Evolutionary conservation across 768 basidiomycete species (phyloP).

Genomic region (Amanita phalloides): DNA sequence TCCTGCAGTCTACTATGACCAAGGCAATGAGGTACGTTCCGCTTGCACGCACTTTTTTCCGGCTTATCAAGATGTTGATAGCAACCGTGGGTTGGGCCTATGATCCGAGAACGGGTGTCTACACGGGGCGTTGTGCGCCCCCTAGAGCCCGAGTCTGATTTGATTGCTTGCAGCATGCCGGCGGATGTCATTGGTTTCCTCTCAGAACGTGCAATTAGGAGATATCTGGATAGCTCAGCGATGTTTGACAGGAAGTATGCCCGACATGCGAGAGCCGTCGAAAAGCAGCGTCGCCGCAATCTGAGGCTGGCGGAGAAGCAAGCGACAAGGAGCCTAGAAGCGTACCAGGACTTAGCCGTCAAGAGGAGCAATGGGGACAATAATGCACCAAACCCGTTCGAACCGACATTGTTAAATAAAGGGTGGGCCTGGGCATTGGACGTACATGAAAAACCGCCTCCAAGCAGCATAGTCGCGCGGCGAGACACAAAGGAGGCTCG

Average conservation of each 20-base stretch:
- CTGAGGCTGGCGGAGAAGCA: constrained; percentile 57
- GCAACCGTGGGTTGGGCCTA: constrained; percentile 35
- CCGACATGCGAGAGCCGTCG: constrained; percentile 42
- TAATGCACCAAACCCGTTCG: constrained; percentile 1
- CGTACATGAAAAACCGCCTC: constrained; percentile 73
- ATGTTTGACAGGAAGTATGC: constrained; percentile 62
- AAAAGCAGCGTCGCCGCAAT: constrained; percentile 56
- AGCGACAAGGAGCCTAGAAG: constrained; percentile 38
- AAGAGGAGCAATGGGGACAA: constrained; percentile 13
- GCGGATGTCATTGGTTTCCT: constrained; percentile 59
- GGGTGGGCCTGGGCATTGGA: constrained; percentile 83
- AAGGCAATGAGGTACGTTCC: constrained; percentile 24
- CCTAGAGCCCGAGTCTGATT: constrained; percentile 59
- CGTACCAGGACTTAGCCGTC: constrained; percentile 30
- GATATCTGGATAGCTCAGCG: constrained; percentile 59
- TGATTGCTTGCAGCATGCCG: constrained; percentile 58
- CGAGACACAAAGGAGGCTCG: constrained; percentile 78
- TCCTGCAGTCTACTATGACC: constrained; percentile 38
- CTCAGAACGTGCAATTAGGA: constrained; percentile 61
- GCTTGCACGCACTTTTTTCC: not conserved
- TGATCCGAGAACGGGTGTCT: constrained; percentile 89
- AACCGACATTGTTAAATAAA: constrained; percentile 11
- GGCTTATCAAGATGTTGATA: constrained; percentile 8
- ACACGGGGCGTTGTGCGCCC: constrained; percentile 74
- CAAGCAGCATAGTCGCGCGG: constrained; percentile 84